Conservation (phyloP, 441 rosid genomes). For the Isatis lusitanica region DNA sequence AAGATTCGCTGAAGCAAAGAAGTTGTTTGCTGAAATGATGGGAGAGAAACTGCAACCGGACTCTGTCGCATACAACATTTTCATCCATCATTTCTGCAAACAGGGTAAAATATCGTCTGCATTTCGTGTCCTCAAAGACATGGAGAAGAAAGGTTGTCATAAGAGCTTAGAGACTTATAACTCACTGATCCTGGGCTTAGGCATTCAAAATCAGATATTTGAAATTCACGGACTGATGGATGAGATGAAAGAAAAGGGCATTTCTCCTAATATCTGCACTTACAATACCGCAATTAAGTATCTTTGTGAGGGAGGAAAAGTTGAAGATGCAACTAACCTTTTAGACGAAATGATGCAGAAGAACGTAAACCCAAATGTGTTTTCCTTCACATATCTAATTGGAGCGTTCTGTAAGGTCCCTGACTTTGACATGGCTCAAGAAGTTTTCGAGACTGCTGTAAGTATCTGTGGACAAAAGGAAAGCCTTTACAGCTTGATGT, state of each 20-base stretch:
- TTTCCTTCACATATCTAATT: slow-evolving; percentile 69
- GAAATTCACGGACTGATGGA: slow-evolving; percentile 87
- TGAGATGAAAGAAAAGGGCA: slow-evolving; percentile 90
- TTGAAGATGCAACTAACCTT: slow-evolving; percentile 71
- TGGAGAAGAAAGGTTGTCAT: slow-evolving; percentile 86
- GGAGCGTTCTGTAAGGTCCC: slow-evolving; percentile 72
- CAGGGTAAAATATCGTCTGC: slow-evolving; percentile 91
- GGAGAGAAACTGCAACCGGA: slow-evolving; percentile 77
- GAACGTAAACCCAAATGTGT: slow-evolving; percentile 68
- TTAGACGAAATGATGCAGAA: slow-evolving; percentile 85
- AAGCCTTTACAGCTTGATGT: slow-evolving; percentile 74
- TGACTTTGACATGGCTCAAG: slow-evolving; percentile 64
- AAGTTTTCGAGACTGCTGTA: slow-evolving; percentile 76
- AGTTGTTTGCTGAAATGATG: slow-evolving; percentile 74
- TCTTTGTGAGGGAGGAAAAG: slow-evolving; percentile 80
- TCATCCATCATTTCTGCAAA: slow-evolving; percentile 76
- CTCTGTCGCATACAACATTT: slow-evolving; percentile 66
- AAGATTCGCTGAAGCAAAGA: slow-evolving; percentile 82
- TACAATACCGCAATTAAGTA: slow-evolving; percentile 72
- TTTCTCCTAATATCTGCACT: slow-evolving; percentile 77
- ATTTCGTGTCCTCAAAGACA: slow-evolving; percentile 91
- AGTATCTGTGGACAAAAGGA: slow-evolving; percentile 79
- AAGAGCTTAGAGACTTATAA: slow-evolving; percentile 84
- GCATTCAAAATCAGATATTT: slow-evolving; percentile 76
- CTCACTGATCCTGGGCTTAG: slow-evolving; percentile 79